A percentile compares a stretch with the other conserved stretches of the same genome.
Conservation (phyloP, 768 basidiomycete species). For the Phanerochaete sordida region DNA sequence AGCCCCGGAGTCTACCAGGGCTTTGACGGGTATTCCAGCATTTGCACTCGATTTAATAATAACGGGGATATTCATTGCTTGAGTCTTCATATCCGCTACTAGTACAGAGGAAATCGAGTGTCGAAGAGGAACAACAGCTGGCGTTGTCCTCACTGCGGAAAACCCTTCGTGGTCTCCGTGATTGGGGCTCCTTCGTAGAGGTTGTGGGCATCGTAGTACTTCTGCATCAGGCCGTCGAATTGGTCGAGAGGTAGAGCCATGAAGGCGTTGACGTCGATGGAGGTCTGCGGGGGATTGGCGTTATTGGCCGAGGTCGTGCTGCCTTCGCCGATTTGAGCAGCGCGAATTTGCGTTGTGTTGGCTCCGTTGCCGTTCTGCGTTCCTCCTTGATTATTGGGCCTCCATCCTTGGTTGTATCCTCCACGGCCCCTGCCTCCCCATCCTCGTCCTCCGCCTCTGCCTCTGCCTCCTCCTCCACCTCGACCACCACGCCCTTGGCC, state of each 20-base stretch:
- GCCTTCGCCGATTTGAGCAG: neutral
- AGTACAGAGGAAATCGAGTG: neutral
- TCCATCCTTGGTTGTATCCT: neutral
- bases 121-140: neutral
- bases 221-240: neutral
- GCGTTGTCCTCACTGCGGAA: neutral
- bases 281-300: neutral
- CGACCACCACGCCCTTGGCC: too few species aligned
- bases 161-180: neutral
- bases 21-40: neutral
- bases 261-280: neutral
- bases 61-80: neutral
- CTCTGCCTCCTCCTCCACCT: neutral
- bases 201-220: neutral
- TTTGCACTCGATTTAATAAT: neutral
- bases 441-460: neutral
- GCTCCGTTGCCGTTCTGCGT: neutral
- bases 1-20: neutral
- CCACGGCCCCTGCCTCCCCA: neutral
- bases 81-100: neutral
- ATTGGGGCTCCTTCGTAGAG: too few species aligned
- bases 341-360: neutral
- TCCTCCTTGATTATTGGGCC: neutral
- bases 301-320: neutral
- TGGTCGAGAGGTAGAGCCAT: neutral